A percentile compares a stretch with the other conserved stretches of the same genome.
Conservation (phyloP, 192 early-diverging fungal species). For the Podila verticillata region DNA sequence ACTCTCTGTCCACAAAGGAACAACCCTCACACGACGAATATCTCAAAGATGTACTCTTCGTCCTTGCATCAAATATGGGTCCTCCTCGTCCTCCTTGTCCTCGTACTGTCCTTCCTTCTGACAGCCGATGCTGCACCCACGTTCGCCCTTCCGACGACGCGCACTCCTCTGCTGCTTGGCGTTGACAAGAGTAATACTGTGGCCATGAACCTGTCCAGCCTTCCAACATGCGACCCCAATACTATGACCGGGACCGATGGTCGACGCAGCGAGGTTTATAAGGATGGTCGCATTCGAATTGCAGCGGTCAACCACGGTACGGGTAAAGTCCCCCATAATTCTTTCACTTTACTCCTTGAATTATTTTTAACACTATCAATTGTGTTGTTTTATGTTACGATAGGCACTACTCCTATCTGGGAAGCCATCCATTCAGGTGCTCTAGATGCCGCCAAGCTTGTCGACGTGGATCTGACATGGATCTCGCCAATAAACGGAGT, state of each 20-base stretch:
- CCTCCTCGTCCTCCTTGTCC: too few relatives aligned
- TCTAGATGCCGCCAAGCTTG: slow-evolving; percentile 18
- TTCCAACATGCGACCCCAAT: slow-evolving; percentile 13
- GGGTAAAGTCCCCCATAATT: background rate
- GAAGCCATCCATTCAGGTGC: slow-evolving; percentile 5
- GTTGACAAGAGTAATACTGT: background rate
- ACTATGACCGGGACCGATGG: slow-evolving; percentile 34
- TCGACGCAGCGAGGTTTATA: background rate
- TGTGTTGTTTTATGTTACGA: background rate
- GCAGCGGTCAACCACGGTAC: slow-evolving; percentile 23
- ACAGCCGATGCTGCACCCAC: too few relatives aligned
- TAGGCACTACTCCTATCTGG: slow-evolving; percentile 26
- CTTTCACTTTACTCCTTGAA: background rate
- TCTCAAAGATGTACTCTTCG: too few relatives aligned
- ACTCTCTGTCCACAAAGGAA: too few relatives aligned
- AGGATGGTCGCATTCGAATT: slow-evolving; percentile 25
- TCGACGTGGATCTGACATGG: slow-evolving; percentile 16
- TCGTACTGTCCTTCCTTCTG: too few relatives aligned
- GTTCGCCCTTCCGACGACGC: background rate
- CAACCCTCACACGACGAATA: too few relatives aligned
- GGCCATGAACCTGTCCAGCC: slow-evolving; percentile 40
- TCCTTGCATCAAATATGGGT: too few relatives aligned
- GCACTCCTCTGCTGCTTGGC: background rate
- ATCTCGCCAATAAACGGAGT: background rate
- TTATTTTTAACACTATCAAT: background rate